Percentiles rank a stretch among this genome's conserved stretches.
These are phyloP conservation scores for Uncinocarpus reesii DNA, from an alignment of 2,329 filamentous ascomycete species.

Conservation along the genomic window DNA sequence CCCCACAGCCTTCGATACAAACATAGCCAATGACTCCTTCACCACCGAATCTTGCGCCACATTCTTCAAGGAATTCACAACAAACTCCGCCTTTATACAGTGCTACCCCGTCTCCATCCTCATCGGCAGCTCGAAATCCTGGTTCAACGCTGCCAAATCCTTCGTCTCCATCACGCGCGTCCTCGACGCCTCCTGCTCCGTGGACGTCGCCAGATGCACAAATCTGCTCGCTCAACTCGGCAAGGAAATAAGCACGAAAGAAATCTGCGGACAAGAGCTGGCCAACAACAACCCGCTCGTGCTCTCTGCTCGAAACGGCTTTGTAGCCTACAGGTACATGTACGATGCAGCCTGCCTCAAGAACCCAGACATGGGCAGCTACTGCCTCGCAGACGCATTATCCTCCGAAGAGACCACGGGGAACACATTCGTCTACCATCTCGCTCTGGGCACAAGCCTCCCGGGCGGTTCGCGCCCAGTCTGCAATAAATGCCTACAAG, in stretches of 20 bases:
- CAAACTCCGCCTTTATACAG: conserved; percentile 53
- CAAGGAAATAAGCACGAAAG: conserved; percentile 48
- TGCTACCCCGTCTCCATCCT: conserved; percentile 82
- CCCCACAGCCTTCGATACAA: conserved; percentile 58
- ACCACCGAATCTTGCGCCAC: conserved; percentile 39
- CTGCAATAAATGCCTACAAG: conserved; percentile 64
- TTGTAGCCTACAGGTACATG: conserved; percentile 65
- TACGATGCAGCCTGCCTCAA: conserved; percentile 74
- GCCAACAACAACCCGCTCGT: conserved; percentile 57
- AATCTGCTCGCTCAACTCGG: conserved; percentile 56
- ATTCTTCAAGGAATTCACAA: conserved; percentile 58
- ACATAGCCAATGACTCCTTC: conserved; percentile 51
- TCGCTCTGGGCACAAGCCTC: conserved; percentile 65
- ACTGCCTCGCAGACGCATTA: conserved; percentile 72
- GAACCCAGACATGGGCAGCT: conserved; percentile 54
- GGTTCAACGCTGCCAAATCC: conserved; percentile 69
- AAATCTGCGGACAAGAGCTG: conserved; percentile 65
- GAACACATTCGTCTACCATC: conserved; percentile 72
- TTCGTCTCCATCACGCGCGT: conserved; percentile 62
- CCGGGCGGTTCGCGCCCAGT: conserved; percentile 57
- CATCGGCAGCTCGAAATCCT: conserved; percentile 69
- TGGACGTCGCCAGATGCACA: conserved; percentile 56
- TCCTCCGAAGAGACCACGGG: conserved; percentile 57
- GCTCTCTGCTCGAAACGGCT: conserved; percentile 61
- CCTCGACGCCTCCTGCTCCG: conserved; percentile 67